phyloP scores from a whole-genome alignment of 192 early-diverging fungal genomes.

The Dissophora ornata region DNA sequence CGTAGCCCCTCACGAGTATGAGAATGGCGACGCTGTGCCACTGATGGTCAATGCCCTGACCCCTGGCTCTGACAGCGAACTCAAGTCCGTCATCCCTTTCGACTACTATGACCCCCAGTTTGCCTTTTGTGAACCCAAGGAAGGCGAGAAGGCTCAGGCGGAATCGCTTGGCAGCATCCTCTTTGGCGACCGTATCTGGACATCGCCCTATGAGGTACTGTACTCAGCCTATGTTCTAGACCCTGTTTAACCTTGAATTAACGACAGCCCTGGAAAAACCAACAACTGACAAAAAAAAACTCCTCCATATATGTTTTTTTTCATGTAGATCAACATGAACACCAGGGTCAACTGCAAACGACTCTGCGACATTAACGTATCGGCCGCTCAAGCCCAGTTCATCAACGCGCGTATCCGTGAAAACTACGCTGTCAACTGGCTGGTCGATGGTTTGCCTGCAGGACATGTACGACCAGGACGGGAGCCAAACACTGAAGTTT shows the following conservation, averaged over 20 bases:
- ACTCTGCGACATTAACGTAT: slow-evolving; percentile 71
- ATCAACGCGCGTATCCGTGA: slow-evolving; percentile 86
- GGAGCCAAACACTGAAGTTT: slow-evolving; percentile 64
- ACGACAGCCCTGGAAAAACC: background rate
- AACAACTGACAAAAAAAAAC: too few relatives aligned
- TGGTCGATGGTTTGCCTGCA: slow-evolving; percentile 95
- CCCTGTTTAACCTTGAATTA: too few relatives aligned
- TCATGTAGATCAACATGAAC: slow-evolving; percentile 40
- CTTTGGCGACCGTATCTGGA: slow-evolving; percentile 96
- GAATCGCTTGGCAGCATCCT: slow-evolving; percentile 93
- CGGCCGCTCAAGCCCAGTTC: slow-evolving; percentile 80
- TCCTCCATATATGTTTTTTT: too few relatives aligned
- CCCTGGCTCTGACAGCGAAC: slow-evolving; percentile 67
- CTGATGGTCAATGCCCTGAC: slow-evolving; percentile 91
- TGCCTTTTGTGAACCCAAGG: slow-evolving; percentile 76
- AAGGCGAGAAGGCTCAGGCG: slow-evolving; percentile 64
- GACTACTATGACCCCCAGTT: slow-evolving; percentile 90
- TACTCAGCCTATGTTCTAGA: too few relatives aligned
- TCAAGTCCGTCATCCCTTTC: slow-evolving; percentile 84
- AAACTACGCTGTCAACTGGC: slow-evolving; percentile 84
- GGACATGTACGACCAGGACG: slow-evolving; percentile 70
- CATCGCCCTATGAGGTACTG: slow-evolving; percentile 80
- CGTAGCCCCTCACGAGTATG: slow-evolving; percentile 91
- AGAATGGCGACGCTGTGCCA: slow-evolving; percentile 73
- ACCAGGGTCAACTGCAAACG: slow-evolving; percentile 62